A percentile compares a stretch with the other conserved stretches of the same genome.
These are phyloP conservation scores for Pythium volutum DNA, from an alignment of 352 stramenopile genomes.

Conservation along the genomic window DNA sequence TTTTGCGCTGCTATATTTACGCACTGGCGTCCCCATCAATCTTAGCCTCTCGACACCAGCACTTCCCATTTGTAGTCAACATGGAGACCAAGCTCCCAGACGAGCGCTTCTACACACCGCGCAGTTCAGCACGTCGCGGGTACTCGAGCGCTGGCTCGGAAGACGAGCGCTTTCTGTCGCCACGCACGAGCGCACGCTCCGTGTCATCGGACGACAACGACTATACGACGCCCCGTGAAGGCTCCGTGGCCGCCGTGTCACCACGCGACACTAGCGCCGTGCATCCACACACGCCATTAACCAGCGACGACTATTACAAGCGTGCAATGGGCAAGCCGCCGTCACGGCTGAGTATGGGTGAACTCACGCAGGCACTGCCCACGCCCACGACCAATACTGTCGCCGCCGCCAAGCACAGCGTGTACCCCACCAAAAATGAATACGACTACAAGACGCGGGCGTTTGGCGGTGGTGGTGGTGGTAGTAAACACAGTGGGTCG, in stretches of 20 bases:
- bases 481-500: background rate
- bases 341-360: constrained; percentile 8
- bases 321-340: constrained; percentile 20
- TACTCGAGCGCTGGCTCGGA: constrained; percentile 55
- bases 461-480: constrained; percentile 5
- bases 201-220: constrained; percentile 66
- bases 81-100: constrained; percentile 54
- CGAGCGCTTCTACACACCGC: constrained; percentile 66
- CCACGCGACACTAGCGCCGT: constrained; percentile 10
- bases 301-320: constrained; percentile 26
- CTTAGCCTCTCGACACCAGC: too few species aligned
- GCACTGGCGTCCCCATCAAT: background rate
- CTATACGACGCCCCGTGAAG: constrained; percentile 50
- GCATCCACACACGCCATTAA: constrained; percentile 10
- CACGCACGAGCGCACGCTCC: constrained; percentile 52
- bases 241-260: constrained; percentile 18
- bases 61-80: background rate
- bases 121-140: constrained; percentile 50
- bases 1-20: background rate
- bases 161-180: constrained; percentile 58
- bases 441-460: constrained; percentile 36
- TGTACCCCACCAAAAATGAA: background rate
- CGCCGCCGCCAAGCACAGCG: constrained; percentile 12
- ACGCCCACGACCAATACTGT: background rate
- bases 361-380: too few species aligned